phyloP scores from a whole-genome alignment of 805 yeast genomes.

The Sporopachydermia lactativora region DNA sequence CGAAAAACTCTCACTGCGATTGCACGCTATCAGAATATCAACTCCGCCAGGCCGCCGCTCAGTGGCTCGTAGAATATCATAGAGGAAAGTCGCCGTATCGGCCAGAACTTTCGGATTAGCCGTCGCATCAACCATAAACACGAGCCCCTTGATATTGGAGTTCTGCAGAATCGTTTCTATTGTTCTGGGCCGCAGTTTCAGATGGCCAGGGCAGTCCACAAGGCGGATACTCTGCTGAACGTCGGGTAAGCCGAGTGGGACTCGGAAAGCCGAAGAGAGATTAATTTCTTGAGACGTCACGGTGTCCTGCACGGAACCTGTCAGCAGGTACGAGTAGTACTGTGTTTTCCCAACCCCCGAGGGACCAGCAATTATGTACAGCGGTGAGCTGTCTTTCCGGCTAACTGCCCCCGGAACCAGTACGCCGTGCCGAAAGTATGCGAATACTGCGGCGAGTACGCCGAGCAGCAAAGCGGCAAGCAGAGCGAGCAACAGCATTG shows the following conservation, averaged over 20 bases:
- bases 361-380: slow-evolving; percentile 52
- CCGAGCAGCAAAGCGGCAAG: no score
- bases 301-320: slow-evolving; percentile 19
- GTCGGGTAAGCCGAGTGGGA: slow-evolving; percentile 22
- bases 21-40: slow-evolving; percentile 66
- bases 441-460: no score
- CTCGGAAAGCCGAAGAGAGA: slow-evolving; percentile 19
- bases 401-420: slow-evolving; percentile 3
- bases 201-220: slow-evolving; percentile 83
- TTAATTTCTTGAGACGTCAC: slow-evolving; percentile 42
- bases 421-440: background rate
- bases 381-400: slow-evolving; percentile 26
- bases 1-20: slow-evolving; percentile 77
- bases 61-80: slow-evolving; percentile 43
- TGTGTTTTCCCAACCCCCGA: slow-evolving; percentile 6
- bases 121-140: slow-evolving; percentile 71
- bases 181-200: slow-evolving; percentile 49
- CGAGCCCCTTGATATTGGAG: slow-evolving; percentile 43
- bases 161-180: slow-evolving; percentile 31
- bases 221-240: slow-evolving; percentile 22
- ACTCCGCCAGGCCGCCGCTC: slow-evolving; percentile 57
- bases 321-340: slow-evolving; percentile 13
- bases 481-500: no score
- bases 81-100: slow-evolving; percentile 43
- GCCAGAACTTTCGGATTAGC: slow-evolving; percentile 32